Base-by-base conservation (phyloP, 306 rosid genomes). In the Rubus parviflorus region DNA sequence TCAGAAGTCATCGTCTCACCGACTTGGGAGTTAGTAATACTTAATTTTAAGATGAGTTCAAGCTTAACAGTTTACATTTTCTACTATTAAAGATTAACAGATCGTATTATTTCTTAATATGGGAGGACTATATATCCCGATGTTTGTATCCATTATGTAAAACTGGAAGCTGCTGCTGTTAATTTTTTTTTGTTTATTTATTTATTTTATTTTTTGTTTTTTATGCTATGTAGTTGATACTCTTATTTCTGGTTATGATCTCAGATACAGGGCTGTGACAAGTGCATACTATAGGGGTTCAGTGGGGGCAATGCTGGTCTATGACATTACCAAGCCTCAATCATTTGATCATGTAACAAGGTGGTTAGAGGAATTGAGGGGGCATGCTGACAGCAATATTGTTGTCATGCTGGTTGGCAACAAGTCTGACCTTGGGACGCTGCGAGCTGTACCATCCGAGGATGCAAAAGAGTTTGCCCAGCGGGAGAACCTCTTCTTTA, bases 221-320 rank as follows among this genome's bases (percentile, higher is more conserved):
- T n/a, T n/a, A n/a, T 30, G 35, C 35, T 30, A 30, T 30, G 35
- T 30, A 30, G 35, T 30, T 30, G 35, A 30, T 30, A 30, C 35
- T 30, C 35, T 30, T 30, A 30, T 30, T 30, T 48, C 70, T 77
- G 66, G 41, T 51, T 65, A 78, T 78, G 61, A 68, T 87, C 68
- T 78, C 87, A 92, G 98, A 84, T 95, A 95, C 83, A 90, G 94
- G 76, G 99, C 99, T 3, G 94, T 95, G 86, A 95, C 99, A 49
- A 89, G 94, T 60, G 99, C 99, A 9, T 95, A 95, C 79, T 95
- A 95, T 77, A 88, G 99, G 82, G 99, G 99, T 45, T 96, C 97
- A 25, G 94, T 83, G 6, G 99, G 99, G 7, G 97, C 99, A 0
- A 87, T 95, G 87, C 88, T 95, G 64, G 93, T 91, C 70, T 95